Conservation (phyloP, 164 flowering plant species). For the Liriodendron chinense region DNA sequence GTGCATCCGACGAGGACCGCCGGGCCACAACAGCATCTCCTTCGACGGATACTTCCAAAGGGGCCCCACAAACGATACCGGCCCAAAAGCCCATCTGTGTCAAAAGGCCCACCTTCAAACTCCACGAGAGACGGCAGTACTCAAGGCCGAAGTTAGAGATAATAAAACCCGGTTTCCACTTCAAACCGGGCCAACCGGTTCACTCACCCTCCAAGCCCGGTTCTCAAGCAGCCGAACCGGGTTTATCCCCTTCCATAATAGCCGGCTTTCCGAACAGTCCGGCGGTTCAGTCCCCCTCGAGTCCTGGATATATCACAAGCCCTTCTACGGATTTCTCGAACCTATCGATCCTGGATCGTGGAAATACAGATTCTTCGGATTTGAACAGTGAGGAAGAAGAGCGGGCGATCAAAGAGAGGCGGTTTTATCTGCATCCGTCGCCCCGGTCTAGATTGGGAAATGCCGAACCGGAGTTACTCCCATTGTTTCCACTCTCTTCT, state of each 20-base stretch:
- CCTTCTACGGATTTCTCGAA: constrained; percentile 38
- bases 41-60: neutral
- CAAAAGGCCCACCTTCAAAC: constrained; percentile 43
- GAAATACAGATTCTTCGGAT: constrained; percentile 7
- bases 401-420: constrained; percentile 54
- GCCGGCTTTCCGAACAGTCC: neutral
- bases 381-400: constrained; percentile 49
- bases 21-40: constrained; percentile 3
- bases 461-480: constrained; percentile 52
- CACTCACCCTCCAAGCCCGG: neutral
- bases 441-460: constrained; percentile 36
- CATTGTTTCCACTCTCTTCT: constrained; percentile 45
- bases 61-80: neutral
- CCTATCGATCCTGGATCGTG: constrained; percentile 36
- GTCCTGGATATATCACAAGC: constrained; percentile 16
- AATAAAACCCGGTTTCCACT: constrained; percentile 34
- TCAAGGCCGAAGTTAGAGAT: constrained; percentile 57
- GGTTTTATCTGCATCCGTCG: constrained; percentile 71
- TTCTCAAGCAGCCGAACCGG: neutral
- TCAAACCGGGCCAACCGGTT: constrained; percentile 16
- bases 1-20: constrained; percentile 31
- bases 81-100: constrained; percentile 14
- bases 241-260: neutral
- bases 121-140: constrained; percentile 69
- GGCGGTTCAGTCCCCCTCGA: neutral